Conservation (phyloP, 2,329 filamentous ascomycete genomes). For the Paramyrothecium sp. region DNA sequence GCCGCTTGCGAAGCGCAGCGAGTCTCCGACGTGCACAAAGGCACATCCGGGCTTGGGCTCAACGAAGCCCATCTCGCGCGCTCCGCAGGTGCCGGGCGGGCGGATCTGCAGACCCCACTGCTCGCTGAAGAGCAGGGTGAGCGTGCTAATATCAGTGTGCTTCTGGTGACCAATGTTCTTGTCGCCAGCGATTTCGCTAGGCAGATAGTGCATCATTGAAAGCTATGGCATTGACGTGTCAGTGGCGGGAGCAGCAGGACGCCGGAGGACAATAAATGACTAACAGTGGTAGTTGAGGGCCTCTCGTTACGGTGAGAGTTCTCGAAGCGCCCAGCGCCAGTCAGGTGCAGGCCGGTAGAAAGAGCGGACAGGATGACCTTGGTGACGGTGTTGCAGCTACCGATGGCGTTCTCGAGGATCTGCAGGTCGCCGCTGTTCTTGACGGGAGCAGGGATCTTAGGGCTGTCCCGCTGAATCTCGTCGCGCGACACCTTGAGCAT, state of each 20-base stretch:
- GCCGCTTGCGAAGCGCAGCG: constrained; percentile 52
- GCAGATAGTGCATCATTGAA: constrained; percentile 56
- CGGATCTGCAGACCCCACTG: constrained; percentile 58
- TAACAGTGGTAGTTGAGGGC: constrained; percentile 42
- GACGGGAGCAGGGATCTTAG: constrained; percentile 43
- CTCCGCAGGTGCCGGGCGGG: constrained; percentile 38
- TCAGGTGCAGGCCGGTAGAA: constrained; percentile 44
- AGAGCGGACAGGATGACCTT: constrained; percentile 50
- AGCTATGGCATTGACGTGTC: constrained; percentile 22
- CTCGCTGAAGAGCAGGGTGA: constrained; percentile 55
- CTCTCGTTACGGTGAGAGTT: constrained; percentile 50
- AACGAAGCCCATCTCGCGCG: constrained; percentile 51
- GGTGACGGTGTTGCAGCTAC: constrained; percentile 48
- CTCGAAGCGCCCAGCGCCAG: constrained; percentile 45
- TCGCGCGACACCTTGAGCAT: constrained; percentile 52
- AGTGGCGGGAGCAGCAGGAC: neutral
- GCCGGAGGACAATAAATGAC: neutral
- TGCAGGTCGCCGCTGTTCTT: constrained; percentile 47
- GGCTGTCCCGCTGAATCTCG: constrained; percentile 46
- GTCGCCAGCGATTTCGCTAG: constrained; percentile 37
- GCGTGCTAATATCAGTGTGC: constrained; percentile 55
- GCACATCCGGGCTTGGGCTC: constrained; percentile 49
- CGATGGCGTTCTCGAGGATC: constrained; percentile 48
- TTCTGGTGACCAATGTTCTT: constrained; percentile 52
- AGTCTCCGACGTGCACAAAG: constrained; percentile 59